Evolutionary conservation across 176 grass and related monocot genomes (phyloP).

Genomic region (Stipa capillata): DNA sequence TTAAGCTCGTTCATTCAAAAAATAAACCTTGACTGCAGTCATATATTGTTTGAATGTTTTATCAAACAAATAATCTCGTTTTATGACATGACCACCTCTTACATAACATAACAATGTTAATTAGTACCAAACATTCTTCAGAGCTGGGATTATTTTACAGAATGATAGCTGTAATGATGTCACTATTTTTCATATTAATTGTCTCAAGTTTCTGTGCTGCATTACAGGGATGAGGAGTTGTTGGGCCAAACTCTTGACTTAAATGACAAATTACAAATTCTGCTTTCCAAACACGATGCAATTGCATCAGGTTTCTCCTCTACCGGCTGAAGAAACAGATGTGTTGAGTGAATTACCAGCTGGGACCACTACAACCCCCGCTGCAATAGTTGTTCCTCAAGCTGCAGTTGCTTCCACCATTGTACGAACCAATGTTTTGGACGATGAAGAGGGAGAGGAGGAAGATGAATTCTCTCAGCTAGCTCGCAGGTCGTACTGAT

Average conservation of each 20-base stretch:
- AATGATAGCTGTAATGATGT: no score
- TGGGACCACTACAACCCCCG: background rate
- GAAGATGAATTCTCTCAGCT: conserved; percentile 74
- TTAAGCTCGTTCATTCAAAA: background rate
- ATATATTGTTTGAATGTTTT: no score
- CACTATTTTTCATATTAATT: background rate
- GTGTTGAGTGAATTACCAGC: background rate
- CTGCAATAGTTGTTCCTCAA: conserved; percentile 6
- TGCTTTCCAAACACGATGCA: conserved; percentile 65
- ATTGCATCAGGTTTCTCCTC: conserved; percentile 62
- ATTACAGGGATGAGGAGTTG: conserved; percentile 61
- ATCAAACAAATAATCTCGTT: no score
- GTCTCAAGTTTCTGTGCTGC: background rate
- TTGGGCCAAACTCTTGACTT: conserved; percentile 67
- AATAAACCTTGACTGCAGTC: background rate
- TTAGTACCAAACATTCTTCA: no score
- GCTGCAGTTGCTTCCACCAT: conserved; percentile 15
- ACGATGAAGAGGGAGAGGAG: conserved; percentile 43
- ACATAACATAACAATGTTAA: background rate
- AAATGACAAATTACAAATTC: conserved; percentile 71
- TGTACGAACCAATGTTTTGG: conserved; percentile 5
- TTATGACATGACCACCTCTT: no score
- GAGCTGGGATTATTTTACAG: no score
- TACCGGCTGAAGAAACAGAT: conserved; percentile 30
- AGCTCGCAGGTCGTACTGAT: conserved; percentile 55